Conservation (phyloP, 768 basidiomycete genomes). For the Suillus weaverae region DNA sequence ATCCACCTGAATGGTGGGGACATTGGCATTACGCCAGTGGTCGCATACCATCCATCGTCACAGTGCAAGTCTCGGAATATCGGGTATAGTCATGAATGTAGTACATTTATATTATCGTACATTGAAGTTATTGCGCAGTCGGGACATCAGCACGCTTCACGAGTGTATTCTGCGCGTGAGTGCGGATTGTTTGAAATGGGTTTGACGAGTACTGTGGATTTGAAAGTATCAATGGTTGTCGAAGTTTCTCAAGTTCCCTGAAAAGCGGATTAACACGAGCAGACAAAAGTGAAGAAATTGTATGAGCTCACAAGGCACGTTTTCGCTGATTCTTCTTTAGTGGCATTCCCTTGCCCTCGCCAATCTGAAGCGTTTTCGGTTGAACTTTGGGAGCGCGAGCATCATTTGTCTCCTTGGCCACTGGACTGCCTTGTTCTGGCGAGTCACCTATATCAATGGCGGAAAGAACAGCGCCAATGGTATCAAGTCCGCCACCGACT, state of each 20-base stretch:
- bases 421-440: conserved; percentile 18
- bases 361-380: conserved; percentile 55
- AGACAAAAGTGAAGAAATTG: conserved; percentile 6
- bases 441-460: conserved; percentile 45
- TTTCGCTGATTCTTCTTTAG: conserved; percentile 67
- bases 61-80: not conserved
- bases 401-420: conserved; percentile 19
- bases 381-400: conserved; percentile 16
- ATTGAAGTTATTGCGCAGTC: conserved; percentile 2
- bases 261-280: conserved; percentile 4
- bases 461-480: conserved; percentile 55
- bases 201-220: conserved; percentile 64
- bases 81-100: not conserved
- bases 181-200: conserved; percentile 78
- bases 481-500: conserved; percentile 48
- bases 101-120: not conserved
- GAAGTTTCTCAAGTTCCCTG: conserved; percentile 65
- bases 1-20: not conserved
- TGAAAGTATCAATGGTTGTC: conserved; percentile 68
- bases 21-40: not conserved
- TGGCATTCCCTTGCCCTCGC: conserved; percentile 59
- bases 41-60: not conserved
- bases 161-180: conserved; percentile 77
- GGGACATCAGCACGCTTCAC: conserved; percentile 44
- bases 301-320: conserved; percentile 57